phyloP scores from a whole-genome alignment of 495 filamentous ascomycete genomes.

The Thermothielavioides terrestris region DNA sequence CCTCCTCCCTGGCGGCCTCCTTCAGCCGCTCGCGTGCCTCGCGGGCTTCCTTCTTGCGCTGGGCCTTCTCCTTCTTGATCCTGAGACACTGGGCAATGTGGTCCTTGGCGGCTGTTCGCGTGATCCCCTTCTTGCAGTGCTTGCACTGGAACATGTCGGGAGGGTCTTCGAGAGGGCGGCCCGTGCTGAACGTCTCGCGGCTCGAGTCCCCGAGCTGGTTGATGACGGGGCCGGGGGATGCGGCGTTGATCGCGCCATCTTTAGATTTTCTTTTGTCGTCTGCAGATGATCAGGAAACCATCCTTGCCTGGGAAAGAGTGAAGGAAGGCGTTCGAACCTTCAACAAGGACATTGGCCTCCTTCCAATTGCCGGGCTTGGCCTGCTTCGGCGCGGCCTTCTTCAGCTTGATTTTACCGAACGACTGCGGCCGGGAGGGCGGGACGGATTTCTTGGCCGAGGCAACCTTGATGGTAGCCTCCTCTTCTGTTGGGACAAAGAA shows the following conservation, averaged over 20 bases:
- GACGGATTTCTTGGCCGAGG: conserved; percentile 49
- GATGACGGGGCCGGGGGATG: conserved; percentile 47
- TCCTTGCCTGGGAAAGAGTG: too few relatives aligned
- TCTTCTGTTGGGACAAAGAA: conserved; percentile 27
- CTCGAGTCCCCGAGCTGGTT: conserved; percentile 65
- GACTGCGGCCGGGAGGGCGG: conserved; percentile 13
- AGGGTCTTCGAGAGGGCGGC: conserved; percentile 60
- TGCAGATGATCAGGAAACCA: too few relatives aligned
- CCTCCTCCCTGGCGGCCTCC: conserved; percentile 47
- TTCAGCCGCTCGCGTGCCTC: conserved; percentile 64
- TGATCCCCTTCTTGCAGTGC: conserved; percentile 67
- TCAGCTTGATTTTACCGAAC: conserved; percentile 56
- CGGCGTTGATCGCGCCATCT: conserved; percentile 31
- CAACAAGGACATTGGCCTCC: conserved; percentile 39
- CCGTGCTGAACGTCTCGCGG: conserved; percentile 62
- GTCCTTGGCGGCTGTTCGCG: conserved; percentile 50
- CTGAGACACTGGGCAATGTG: conserved; percentile 64
- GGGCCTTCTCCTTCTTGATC: conserved; percentile 65
- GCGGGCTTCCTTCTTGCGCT: conserved; percentile 70
- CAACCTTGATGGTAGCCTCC: conserved; percentile 49
- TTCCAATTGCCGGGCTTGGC: conserved; percentile 49
- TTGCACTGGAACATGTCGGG: conserved; percentile 68
- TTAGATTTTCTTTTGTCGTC: conserved; percentile 42
- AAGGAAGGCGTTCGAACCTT: conserved; percentile 37
- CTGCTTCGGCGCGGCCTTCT: conserved; percentile 52